Evolutionary conservation across 2,329 filamentous ascomycete species (phyloP), one percentile per base, ranked within the genome.

Genomic region (Colletotrichum karsti): DNA sequence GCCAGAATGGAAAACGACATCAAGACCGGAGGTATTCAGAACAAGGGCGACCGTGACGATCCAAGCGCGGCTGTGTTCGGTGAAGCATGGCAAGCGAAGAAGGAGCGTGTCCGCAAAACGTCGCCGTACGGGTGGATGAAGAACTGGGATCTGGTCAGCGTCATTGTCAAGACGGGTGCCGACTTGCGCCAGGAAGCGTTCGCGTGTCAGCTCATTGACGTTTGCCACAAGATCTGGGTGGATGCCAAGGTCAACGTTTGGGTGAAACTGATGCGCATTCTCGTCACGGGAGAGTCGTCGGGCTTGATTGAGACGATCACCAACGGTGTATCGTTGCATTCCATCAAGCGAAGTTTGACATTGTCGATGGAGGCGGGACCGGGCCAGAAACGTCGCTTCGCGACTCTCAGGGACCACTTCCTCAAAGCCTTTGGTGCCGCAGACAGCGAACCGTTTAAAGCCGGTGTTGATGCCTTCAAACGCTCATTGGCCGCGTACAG

Each of bases 1-100:
- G 93, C 93, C 62, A 88, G 93, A 64, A 96, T 96, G 93, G 93
- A 96, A 77, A 96, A 96, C 76, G 93, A 96, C 76, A 88, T 94
- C 78, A 95, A 94, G 82, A 96, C 93, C 13, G 93, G 92, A 70
- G 93, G 93, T 61, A 90, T 96, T 13, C 91, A 93, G 75, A 88
- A 92, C 58, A 92, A 93, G 75, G 92, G 92, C 35, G 93, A 96
- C 77, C 90, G 93, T 39, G 93, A 96, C 74, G 93, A 96, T 76
- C 93, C 93, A 44, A 95, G 92, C 74, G 93, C 93, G 37, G 93
- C 93, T 9, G 93, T 93, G 5, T 95, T 96, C 78, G 93, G 93
- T 66, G 93, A 96, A 79, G 93, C 93, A 20, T 96, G 93, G 93
- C 89, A 92, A 73, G 87, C 90, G 62, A 96, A 96, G 79, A 93